Base-by-base conservation (phyloP, 1,284 basidiomycete genomes). In the Agaricales sp. region DNA sequence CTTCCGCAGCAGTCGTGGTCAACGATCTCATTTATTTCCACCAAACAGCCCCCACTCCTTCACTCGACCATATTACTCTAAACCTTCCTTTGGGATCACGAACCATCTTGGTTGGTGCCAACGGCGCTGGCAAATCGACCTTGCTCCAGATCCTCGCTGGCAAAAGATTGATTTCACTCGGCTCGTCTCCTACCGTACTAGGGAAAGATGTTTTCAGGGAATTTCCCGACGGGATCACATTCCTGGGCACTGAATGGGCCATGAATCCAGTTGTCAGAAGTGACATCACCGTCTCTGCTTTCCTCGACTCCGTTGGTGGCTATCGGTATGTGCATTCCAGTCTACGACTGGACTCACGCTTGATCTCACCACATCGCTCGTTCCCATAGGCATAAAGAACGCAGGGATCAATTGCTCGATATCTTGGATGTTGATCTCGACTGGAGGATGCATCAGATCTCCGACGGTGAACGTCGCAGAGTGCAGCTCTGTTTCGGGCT, bases 51-150 rank as follows among this genome's bases (percentile, higher is more conserved):
- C 50, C 56, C 3, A 58, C 63, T 4, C 71, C 76, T 3, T 74
- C 87, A 1, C 75, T 97, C 46, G 59, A 69, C n/a, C 67, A 82
- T 58, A 71, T 94, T 53, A 71, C 74, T 55, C 67, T 95, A 41
- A 59, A 73, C 52, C 75, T 95, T 2, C 77, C 80, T 2, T 72
- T 67, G 24, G 91, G 88, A 0, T 86, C 87, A 4, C 74, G 92
- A 44, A 91, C 89, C 45, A 75, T 96, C 52, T 67, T 96, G 25
- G 70, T 94, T 24, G 92, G 92, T 47, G 89, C 92, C n/a, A 95
- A 95, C 61, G 92, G 92, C 64, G 92, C 92, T 45, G 95, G 95
- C 19, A 99, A 99, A 66, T 95, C 92, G 21, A 99, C 95, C 1
- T 70, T 99, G 14, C 75, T 99, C 14, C 88, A 96, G 57, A 87